Evolutionary conservation across 2,329 filamentous ascomycete species (phyloP).

Genomic region (Epichloe sp.): DNA sequence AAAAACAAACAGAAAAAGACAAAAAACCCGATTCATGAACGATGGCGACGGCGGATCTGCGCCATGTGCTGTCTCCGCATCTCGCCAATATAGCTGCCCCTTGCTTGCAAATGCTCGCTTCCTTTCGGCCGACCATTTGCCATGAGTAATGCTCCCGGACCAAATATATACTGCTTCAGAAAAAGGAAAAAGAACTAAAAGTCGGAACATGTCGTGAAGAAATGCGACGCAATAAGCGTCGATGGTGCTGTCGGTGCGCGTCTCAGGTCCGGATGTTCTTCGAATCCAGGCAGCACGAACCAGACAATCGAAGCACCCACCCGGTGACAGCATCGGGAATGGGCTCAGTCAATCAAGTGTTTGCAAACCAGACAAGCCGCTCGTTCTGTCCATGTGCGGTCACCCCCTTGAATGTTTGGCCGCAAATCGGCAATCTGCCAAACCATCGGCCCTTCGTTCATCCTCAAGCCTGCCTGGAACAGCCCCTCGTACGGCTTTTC

Average conservation of each 20-base stretch:
- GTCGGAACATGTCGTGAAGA: neutral
- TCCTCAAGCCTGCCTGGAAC: constrained; percentile 36
- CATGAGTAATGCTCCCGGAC: neutral
- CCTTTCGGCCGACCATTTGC: neutral
- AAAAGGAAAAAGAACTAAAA: neutral
- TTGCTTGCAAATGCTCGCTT: neutral
- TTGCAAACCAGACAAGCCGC: constrained; percentile 36
- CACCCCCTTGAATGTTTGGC: constrained; percentile 33
- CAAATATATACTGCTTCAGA: neutral
- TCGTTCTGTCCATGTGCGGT: constrained; percentile 40
- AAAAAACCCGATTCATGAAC: neutral
- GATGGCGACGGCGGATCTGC: neutral
- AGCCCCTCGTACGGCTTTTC: constrained; percentile 36
- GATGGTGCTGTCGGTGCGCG: neutral
- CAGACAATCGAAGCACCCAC: neutral
- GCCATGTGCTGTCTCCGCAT: neutral
- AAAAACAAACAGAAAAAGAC: no score
- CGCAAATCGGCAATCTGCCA: constrained; percentile 41
- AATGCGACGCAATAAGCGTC: neutral
- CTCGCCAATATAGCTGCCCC: neutral
- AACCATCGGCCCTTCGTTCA: constrained; percentile 32
- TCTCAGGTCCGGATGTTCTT: no score
- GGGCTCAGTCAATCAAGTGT: constrained; percentile 25
- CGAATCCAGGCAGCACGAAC: neutral
- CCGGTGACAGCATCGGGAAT: neutral